Conservation (phyloP, 2,329 filamentous ascomycete genomes). For the Aureobasidium sp. region DNA sequence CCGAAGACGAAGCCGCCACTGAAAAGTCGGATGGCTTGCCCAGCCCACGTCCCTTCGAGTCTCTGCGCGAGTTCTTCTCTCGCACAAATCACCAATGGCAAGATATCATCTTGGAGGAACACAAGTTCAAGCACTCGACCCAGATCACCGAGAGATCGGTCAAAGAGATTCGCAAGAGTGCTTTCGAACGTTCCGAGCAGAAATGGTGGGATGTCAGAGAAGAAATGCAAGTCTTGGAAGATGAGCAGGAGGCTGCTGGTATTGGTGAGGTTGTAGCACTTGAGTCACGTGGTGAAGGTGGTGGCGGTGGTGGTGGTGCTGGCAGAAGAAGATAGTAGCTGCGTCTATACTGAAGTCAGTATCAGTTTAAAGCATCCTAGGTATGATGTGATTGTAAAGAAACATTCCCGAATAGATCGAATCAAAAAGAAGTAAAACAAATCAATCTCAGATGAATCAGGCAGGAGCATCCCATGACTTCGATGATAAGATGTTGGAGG, state of each 20-base stretch:
- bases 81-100: conserved; percentile 89
- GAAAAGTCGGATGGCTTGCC: conserved; percentile 68
- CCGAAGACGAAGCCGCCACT: conserved; percentile 28
- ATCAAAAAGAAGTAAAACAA: no score
- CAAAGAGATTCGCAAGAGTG: conserved; percentile 89
- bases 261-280: conserved; percentile 92
- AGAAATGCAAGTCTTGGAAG: conserved; percentile 83
- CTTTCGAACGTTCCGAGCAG: conserved; percentile 85
- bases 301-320: conserved; percentile 20
- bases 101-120: conserved; percentile 68
- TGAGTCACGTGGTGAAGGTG: conserved; percentile 55
- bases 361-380: no score
- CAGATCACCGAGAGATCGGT: conserved; percentile 62
- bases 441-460: no score
- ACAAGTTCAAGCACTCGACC: conserved; percentile 58
- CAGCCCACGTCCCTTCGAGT: conserved; percentile 76
- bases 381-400: no score
- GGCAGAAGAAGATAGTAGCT: conserved; percentile 18
- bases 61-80: conserved; percentile 82
- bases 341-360: no score
- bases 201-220: conserved; percentile 99
- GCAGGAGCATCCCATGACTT: no score
- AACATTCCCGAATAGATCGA: no score
- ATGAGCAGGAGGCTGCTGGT: conserved; percentile 90
- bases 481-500: no score